Percentiles rank a stretch among this genome's conserved stretches.
Conservation (phyloP, 140 eudicot species). For the Stevia rebaudiana region DNA sequence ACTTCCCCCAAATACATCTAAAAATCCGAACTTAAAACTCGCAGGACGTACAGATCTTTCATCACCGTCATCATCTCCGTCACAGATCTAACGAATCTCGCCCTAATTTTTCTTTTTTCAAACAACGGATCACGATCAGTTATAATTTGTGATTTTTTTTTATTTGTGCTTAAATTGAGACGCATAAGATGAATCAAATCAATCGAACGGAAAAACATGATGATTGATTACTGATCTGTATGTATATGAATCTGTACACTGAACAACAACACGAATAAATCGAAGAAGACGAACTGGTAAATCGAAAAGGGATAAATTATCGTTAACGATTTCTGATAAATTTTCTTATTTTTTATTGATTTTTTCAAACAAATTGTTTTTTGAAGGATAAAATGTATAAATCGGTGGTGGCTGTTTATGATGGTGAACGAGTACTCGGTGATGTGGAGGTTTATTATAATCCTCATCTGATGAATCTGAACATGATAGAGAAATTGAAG, state of each 20-base stretch:
- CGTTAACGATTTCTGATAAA: slow-evolving; percentile 5
- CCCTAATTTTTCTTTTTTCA: slow-evolving; percentile 30
- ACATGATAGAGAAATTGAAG: slow-evolving; percentile 41
- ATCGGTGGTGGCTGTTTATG: slow-evolving; percentile 53
- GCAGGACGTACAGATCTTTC: slow-evolving; percentile 9
- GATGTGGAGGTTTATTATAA: slow-evolving; percentile 56
- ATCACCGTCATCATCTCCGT: slow-evolving; percentile 15
- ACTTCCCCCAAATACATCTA: slow-evolving; percentile 21
- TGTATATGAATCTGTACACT: slow-evolving; percentile 31
- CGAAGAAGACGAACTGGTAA: slow-evolving; percentile 27
- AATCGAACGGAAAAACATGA: slow-evolving; percentile 26
- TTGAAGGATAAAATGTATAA: slow-evolving; percentile 48
- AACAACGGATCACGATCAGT: slow-evolving; percentile 27
- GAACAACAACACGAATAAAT: slow-evolving; percentile 29
- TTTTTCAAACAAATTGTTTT: slow-evolving; percentile 12
- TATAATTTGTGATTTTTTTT: slow-evolving; percentile 13
- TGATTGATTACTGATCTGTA: slow-evolving; percentile 28
- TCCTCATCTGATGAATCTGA: slow-evolving; percentile 33
- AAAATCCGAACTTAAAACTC: slow-evolving; percentile 27
- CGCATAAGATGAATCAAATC: slow-evolving; percentile 33
- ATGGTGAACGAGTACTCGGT: slow-evolving; percentile 74
- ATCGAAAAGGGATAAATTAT: neutral
- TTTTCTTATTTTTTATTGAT: neutral
- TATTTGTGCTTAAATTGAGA: slow-evolving; percentile 20
- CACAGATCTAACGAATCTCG: slow-evolving; percentile 27